Evolutionary conservation across 345 rosid species (phyloP), one percentile per base, ranked within the genome.

Genomic region (Boechera divaricarpa): DNA sequence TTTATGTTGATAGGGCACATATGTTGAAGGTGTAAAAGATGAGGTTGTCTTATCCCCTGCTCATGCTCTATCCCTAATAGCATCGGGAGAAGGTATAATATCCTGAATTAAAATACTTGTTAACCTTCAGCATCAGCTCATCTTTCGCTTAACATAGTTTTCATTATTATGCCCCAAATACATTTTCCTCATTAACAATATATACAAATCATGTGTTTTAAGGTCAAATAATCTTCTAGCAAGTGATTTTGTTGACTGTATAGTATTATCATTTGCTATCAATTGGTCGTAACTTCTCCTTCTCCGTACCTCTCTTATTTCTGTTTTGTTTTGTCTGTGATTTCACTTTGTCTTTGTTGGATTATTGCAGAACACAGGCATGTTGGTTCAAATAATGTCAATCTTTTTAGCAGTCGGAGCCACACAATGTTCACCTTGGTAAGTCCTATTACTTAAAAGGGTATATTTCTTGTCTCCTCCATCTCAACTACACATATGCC

Each of bases 1-100:
- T 62, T 78, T 57, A 56, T 80, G 39, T 70, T 72, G 77, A 61
- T 82, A 94, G 97, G 97, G 97, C 67, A 90, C 85, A 73, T 94
- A 87, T 86, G 95, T 91, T 18, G 97, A 94, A 76, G 97, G 97
- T 79, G 87, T 90, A 26, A 92, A 94, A 79, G 98, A 90, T 79
- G 98, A 94, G 88, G 97, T 94, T 82, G 95, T 94, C 71, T 75
- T 94, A 65, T 94, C 98, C 73, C 98, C 97, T 73, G 97, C 96
- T 64, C 98, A 94, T 80, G 98, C 92, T 63, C 88, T 91, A 78
- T 94, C 98, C 78, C 84, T 94, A 82, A 91, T 94, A 79, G 98
- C 98, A 69, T 74, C 97, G 66, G 98, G 98, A 70, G 97, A 94
- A 94, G 98, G 97, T 92, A 82, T 73, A 61, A 35, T 51, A 54